phyloP scores from a whole-genome alignment of 805 yeast species.

The Ogataea sp. region DNA sequence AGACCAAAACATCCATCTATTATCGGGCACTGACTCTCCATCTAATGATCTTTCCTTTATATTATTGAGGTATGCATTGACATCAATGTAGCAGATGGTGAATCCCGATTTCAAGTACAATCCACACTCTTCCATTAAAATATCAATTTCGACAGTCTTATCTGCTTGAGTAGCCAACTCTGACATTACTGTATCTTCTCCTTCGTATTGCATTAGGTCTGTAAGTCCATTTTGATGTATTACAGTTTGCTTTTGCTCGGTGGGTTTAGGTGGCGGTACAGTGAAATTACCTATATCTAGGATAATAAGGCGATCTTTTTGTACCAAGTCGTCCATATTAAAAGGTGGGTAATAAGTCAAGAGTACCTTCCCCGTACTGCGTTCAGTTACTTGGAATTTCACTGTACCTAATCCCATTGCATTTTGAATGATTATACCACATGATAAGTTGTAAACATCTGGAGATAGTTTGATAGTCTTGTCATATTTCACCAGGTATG shows the following conservation, averaged over 20 bases:
- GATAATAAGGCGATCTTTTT: conserved; percentile 40
- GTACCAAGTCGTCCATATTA: conserved; percentile 49
- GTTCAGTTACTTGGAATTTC: conserved; percentile 36
- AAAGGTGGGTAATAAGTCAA: conserved; percentile 48
- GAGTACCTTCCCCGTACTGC: conserved; percentile 19
- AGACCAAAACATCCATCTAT: conserved; percentile 25
- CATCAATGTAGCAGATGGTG: conserved; percentile 27
- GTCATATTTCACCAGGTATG: conserved; percentile 38
- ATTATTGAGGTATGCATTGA: conserved; percentile 21
- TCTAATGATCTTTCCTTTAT: neutral
- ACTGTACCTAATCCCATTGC: conserved; percentile 54
- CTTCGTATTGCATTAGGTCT: neutral
- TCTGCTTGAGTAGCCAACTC: conserved; percentile 3
- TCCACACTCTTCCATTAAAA: conserved; percentile 51
- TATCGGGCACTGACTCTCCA: conserved; percentile 1
- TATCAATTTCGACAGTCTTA: conserved; percentile 28
- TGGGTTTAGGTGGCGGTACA: conserved; percentile 10
- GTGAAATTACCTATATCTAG: conserved; percentile 43
- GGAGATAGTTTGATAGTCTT: conserved; percentile 39
- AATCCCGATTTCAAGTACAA: conserved; percentile 45
- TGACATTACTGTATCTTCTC: neutral
- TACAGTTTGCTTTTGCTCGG: conserved; percentile 1
- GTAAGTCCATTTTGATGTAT: neutral
- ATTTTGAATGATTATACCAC: conserved; percentile 44
- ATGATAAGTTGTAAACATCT: conserved; percentile 41